Percentiles rank a stretch among this genome's conserved stretches.
Evolutionary conservation across 345 rosid species (phyloP).

Genomic region (Trapa incisa): DNA sequence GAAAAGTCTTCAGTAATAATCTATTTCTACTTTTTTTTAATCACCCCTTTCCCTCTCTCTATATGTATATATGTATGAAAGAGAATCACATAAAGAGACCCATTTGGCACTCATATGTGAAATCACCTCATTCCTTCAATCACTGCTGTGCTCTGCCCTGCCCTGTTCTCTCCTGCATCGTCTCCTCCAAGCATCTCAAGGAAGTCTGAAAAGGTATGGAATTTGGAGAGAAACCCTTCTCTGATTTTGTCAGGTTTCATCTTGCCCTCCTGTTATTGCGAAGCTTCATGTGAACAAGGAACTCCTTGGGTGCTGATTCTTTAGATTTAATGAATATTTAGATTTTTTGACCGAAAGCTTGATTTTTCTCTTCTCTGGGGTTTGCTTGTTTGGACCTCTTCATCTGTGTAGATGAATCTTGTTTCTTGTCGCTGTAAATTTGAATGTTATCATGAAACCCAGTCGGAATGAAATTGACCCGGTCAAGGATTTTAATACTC

Average conservation of each 20-base stretch:
- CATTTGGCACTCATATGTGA: constrained; percentile 3
- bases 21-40: background rate
- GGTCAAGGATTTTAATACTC: background rate
- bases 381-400: constrained; percentile 7
- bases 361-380: constrained; percentile 1
- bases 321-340: background rate
- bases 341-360: background rate
- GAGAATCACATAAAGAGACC: constrained; percentile 2
- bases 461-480: constrained; percentile 7
- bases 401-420: background rate
- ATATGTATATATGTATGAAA: too few relatives aligned
- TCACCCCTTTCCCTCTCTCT: background rate
- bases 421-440: background rate
- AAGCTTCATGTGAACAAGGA: too few relatives aligned
- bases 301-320: too few relatives aligned
- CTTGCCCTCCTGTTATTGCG: too few relatives aligned
- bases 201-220: background rate
- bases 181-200: background rate
- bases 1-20: constrained; percentile 2
- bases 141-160: background rate
- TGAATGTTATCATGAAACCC: background rate
- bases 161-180: background rate
- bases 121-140: constrained; percentile 6
- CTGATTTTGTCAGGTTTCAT: background rate
- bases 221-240: background rate